Conservation (phyloP, 371 early-diverging fungal species). For the Actinomucor elegans region DNA sequence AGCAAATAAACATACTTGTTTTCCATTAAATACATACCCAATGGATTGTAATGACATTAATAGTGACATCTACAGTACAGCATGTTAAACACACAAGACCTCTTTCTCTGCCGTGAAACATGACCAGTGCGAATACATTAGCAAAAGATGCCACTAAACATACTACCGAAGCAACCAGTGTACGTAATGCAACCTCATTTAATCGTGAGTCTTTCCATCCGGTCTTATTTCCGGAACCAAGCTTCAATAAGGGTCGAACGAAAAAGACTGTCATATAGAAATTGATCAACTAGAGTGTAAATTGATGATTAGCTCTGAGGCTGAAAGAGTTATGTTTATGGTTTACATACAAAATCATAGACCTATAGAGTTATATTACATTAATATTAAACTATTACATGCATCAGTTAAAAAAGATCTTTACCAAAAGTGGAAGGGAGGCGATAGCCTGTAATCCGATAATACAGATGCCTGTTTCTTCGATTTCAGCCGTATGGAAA, state of each 20-base stretch:
- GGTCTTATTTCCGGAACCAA: conserved; percentile 12
- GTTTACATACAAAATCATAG: conserved; percentile 44
- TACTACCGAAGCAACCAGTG: conserved; percentile 47
- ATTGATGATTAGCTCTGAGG: too few species aligned
- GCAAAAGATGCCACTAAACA: conserved; percentile 50
- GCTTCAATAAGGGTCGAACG: conserved; percentile 36
- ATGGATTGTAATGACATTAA: conserved; percentile 56
- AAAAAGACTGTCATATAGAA: conserved; percentile 52
- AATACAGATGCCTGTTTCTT: conserved; percentile 39
- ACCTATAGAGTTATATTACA: conserved; percentile 15
- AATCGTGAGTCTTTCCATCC: conserved; percentile 46
- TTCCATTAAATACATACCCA: conserved; percentile 45
- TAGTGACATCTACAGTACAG: conserved; percentile 58
- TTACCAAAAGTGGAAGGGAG: conserved; percentile 47
- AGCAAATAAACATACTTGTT: not conserved
- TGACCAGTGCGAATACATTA: conserved; percentile 44
- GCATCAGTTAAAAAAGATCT: not conserved
- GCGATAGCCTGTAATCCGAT: conserved; percentile 50
- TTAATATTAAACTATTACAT: not conserved
- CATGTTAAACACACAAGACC: conserved; percentile 54
- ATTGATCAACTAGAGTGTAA: conserved; percentile 34
- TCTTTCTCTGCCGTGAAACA: conserved; percentile 47
- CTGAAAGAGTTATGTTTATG: not conserved
- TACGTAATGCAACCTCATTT: conserved; percentile 48
- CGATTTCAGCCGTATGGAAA: conserved; percentile 40